A percentile compares a stretch with the other conserved stretches of the same genome.
These are phyloP conservation scores for Dalbergia cultrata DNA, from an alignment of 306 rosid genomes.

Conservation along the genomic window DNA sequence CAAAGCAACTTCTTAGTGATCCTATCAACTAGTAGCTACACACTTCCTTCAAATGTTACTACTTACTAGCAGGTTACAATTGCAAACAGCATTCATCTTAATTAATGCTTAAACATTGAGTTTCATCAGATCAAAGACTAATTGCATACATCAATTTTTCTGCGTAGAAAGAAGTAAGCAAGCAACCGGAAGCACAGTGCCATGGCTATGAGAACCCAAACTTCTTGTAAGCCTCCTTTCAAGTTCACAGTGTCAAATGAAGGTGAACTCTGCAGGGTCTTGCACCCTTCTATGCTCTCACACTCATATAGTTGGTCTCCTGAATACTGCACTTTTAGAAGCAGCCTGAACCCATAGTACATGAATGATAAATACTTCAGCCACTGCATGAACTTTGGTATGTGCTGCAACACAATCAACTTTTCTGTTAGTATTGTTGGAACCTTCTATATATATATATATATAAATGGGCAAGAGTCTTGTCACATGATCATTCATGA, in stretches of 20 bases:
- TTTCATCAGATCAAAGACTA: slow-evolving; percentile 42
- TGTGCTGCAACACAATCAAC: slow-evolving; percentile 71
- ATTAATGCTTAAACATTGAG: slow-evolving; percentile 12
- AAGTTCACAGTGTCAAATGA: slow-evolving; percentile 83
- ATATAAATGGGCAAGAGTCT: neutral
- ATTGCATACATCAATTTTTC: slow-evolving; percentile 59
- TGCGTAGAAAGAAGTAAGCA: slow-evolving; percentile 78
- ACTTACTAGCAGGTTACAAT: neutral
- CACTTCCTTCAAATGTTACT: neutral
- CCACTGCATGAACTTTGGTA: slow-evolving; percentile 89
- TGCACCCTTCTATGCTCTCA: slow-evolving; percentile 75
- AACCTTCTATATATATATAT: no score
- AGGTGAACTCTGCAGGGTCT: slow-evolving; percentile 81
- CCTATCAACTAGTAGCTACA: neutral
- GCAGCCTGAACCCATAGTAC: slow-evolving; percentile 91
- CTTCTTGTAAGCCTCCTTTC: slow-evolving; percentile 80
- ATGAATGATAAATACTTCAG: slow-evolving; percentile 87
- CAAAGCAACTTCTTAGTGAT: neutral
- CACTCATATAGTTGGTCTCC: slow-evolving; percentile 83
- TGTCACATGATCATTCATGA: slow-evolving; percentile 3
- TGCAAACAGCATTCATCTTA: neutral
- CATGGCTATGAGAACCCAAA: slow-evolving; percentile 83
- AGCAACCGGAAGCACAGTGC: slow-evolving; percentile 69
- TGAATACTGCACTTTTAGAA: slow-evolving; percentile 89
- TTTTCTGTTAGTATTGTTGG: neutral